These are phyloP conservation scores for Salix caprea DNA, from an alignment of 345 rosid species.

Conservation along the genomic window DNA sequence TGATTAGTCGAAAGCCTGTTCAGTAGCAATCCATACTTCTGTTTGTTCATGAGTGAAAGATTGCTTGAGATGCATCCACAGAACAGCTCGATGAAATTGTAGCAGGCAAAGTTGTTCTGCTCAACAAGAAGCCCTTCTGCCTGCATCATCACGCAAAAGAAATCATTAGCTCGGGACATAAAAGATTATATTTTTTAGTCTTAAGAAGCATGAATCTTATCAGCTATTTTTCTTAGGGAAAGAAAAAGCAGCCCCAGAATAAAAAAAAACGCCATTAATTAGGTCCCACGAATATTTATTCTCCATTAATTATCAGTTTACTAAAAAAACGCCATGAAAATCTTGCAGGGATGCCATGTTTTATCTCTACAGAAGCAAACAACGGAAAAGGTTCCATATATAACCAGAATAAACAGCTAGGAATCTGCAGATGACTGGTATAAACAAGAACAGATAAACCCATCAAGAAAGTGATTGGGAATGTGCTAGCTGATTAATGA, in stretches of 20 bases:
- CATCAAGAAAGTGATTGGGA: not conserved
- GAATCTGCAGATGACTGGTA: not conserved
- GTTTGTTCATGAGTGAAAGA: slow-evolving; percentile 54
- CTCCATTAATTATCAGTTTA: not conserved
- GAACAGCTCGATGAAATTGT: slow-evolving; percentile 53
- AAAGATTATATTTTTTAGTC: not conserved
- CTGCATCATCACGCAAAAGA: slow-evolving; percentile 35
- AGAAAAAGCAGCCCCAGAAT: not conserved
- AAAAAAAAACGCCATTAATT: not conserved
- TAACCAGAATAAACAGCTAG: not conserved
- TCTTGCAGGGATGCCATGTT: not conserved
- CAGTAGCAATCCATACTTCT: slow-evolving; percentile 37
- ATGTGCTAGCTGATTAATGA: not conserved
- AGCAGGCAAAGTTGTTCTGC: slow-evolving; percentile 52
- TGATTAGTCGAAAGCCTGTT: not conserved
- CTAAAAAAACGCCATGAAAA: not conserved
- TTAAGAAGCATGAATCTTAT: not conserved
- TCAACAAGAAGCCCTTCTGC: slow-evolving; percentile 71
- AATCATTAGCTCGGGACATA: not conserved
- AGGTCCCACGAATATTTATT: not conserved
- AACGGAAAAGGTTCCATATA: not conserved
- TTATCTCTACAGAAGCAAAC: not conserved
- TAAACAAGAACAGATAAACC: not conserved
- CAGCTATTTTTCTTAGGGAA: too few species aligned
- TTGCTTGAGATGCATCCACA: slow-evolving; percentile 40